Conservation (phyloP, 495 filamentous ascomycete genomes). For the Neurospora sp. region DNA sequence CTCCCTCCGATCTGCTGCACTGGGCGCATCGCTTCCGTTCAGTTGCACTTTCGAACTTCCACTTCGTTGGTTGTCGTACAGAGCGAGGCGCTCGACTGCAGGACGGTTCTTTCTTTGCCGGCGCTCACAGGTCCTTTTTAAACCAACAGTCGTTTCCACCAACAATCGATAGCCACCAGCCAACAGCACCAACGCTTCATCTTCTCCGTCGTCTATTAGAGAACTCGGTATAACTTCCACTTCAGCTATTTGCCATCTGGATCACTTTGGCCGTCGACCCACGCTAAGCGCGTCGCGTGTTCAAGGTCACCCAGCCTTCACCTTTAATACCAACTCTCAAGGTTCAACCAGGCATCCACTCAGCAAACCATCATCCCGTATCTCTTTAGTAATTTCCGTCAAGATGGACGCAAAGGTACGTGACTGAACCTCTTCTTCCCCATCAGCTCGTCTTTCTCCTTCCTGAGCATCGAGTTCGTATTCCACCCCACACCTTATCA, state of each 20-base stretch:
- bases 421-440: slow-evolving; percentile 4
- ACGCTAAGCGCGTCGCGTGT: background rate
- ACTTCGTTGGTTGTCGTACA: background rate
- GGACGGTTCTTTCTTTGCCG: background rate
- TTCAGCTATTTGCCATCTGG: background rate
- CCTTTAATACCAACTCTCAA: background rate
- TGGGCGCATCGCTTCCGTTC: background rate
- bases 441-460: slow-evolving; percentile 8
- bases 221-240: background rate
- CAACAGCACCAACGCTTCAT: background rate
- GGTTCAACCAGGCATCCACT: background rate
- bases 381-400: slow-evolving; percentile 1
- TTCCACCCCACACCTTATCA: slow-evolving; percentile 1
- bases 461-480: slow-evolving; percentile 1
- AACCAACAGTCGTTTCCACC: background rate
- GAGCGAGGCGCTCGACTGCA: background rate
- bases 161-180: background rate
- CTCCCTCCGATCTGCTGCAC: background rate
- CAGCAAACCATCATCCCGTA: background rate
- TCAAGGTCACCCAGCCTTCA: background rate
- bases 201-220: background rate
- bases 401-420: slow-evolving; percentile 33
- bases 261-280: background rate
- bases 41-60: background rate
- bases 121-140: background rate